These are phyloP conservation scores for Polyporus tsugae DNA, from an alignment of 1,284 basidiomycete genomes.

Conservation along the genomic window DNA sequence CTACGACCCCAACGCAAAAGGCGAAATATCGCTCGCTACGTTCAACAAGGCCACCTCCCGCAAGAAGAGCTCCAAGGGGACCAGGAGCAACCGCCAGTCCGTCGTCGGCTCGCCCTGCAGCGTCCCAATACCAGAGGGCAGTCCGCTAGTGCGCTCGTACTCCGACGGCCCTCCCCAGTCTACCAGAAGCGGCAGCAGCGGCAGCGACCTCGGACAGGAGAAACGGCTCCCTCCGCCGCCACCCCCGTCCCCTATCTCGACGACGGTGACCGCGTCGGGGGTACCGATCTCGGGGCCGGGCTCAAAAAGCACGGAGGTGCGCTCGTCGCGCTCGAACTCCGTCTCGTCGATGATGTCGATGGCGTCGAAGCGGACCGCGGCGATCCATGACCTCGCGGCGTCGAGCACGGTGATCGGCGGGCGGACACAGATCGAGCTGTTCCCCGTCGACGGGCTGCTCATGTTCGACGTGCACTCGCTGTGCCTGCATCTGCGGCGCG, in stretches of 20 bases:
- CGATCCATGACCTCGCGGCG: conserved; percentile 29
- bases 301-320: not conserved
- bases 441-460: conserved; percentile 54
- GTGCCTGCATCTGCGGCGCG: conserved; percentile 74
- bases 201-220: not conserved
- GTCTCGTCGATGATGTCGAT: conserved; percentile 18
- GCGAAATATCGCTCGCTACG: conserved; percentile 25
- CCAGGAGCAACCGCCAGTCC: conserved; percentile 13
- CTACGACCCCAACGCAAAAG: conserved; percentile 12
- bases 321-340: conserved; percentile 16
- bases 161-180: conserved; percentile 11
- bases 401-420: conserved; percentile 31
- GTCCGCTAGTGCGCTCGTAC: conserved; percentile 20
- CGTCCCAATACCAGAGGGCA: not conserved
- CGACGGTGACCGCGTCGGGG: conserved; percentile 10
- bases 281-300: not conserved
- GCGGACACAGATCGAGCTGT: conserved; percentile 38
- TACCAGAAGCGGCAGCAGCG: conserved; percentile 2
- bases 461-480: conserved; percentile 64
- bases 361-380: conserved; percentile 27
- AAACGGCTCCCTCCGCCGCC: conserved; percentile 6
- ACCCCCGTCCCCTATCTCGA: not conserved
- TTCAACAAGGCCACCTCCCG: conserved; percentile 14
- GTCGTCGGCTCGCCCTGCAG: not conserved
- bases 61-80: conserved; percentile 10